These are phyloP conservation scores for Canariomyces notabilis DNA, from an alignment of 2,329 filamentous ascomycete species.

Conservation along the genomic window DNA sequence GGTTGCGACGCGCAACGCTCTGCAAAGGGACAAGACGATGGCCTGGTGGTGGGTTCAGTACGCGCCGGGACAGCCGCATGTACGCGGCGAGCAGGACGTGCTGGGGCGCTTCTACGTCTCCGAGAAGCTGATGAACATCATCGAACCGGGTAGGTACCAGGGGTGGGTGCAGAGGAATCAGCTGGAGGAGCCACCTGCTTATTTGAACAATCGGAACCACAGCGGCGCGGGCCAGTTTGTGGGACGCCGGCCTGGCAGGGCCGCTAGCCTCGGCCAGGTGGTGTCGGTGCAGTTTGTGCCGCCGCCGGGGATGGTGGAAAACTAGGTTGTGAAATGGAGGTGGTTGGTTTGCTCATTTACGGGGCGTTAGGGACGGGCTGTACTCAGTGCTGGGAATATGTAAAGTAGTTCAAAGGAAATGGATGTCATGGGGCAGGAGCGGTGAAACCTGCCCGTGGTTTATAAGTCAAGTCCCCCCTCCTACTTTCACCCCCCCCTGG, in stretches of 20 bases:
- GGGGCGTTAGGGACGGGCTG: neutral
- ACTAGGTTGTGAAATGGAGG: neutral
- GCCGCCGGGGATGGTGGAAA: conserved; percentile 25
- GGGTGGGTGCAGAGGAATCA: conserved; percentile 34
- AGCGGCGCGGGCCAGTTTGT: conserved; percentile 38
- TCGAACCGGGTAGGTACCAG: conserved; percentile 38
- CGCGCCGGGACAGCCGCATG: conserved; percentile 21
- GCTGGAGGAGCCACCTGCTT: conserved; percentile 41
- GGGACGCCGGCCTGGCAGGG: conserved; percentile 37
- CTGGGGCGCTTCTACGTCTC: conserved; percentile 56
- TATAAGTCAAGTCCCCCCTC: no score
- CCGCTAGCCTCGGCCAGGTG: conserved; percentile 40
- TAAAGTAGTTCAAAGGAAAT: no score
- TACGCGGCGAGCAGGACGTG: conserved; percentile 39
- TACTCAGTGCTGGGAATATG: neutral
- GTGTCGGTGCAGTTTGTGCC: conserved; percentile 35
- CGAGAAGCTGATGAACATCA: conserved; percentile 46
- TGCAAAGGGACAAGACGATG: conserved; percentile 22
- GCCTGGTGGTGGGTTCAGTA: conserved; percentile 31
- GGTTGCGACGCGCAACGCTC: conserved; percentile 21
- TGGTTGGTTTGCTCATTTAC: neutral
- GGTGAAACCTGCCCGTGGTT: no score
- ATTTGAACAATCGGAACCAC: conserved; percentile 49
- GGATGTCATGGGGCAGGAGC: no score
- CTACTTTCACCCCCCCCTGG: no score